Base-by-base conservation (phyloP, 805 yeast species). In the Schwanniomyces sp. region DNA sequence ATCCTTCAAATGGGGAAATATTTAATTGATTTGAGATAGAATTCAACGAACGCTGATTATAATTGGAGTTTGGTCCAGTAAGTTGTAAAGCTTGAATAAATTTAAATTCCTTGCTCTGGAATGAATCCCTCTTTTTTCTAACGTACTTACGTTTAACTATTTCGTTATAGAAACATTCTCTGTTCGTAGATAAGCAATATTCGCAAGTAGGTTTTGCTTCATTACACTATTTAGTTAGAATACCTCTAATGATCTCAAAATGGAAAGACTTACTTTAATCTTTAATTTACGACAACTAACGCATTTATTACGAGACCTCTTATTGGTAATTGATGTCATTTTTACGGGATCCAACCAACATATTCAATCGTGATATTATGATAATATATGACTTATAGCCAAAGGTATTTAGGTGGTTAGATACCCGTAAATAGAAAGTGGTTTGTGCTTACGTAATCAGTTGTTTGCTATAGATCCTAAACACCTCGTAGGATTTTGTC, bases 141-240 rank as follows among this genome's bases (percentile, higher is more conserved):
- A 10, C 30, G 16, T 34, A 21, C n/a, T 40, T 9, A 16, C 18
- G 14, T 28, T 8, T 9, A 7, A 21, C 34, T 12, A 32, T 21
- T 30, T 29, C 37, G 4, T 53, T 53, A 37, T 64, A 64, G 2
- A 52, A 34, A 44, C 69, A 64, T 7, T 45, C 45, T 11, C 64
- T 41, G 25, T 48, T 46, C n/a, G 64, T 56, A 43, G 61, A 57
- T 4, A 37, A 40, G 32, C 69, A 64, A 46, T 64, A 64, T 40
- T 64, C 69, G 46, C 69, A 64, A 4, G 48, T 29, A 3, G 69
- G 67, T 40, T 46, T 48, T 5, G 49, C 61, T 29, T 59, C 61
- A 42, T 64, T 54, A 48, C 67, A 64, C 61, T 54, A 30, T 32
- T 43, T 46, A 16, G 14, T 41, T 28, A 21, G 9, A 10, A 9